Percentiles rank a stretch among this genome's conserved stretches.
These are phyloP conservation scores for Ceratocystis diversiconidia DNA, from an alignment of 2,329 filamentous ascomycete genomes.

Conservation along the genomic window DNA sequence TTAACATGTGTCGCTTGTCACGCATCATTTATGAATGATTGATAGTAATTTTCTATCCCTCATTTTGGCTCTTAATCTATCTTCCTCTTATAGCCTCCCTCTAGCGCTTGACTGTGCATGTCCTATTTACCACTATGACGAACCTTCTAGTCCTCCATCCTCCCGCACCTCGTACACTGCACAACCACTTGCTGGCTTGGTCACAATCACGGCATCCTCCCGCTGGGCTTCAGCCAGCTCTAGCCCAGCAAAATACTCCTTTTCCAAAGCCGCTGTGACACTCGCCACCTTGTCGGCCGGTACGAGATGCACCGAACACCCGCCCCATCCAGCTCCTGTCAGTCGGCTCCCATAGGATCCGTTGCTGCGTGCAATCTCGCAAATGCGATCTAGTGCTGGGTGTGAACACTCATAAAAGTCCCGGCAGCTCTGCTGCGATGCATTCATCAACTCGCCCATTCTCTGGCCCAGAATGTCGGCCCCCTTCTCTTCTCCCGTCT, in stretches of 20 bases:
- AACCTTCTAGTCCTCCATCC: neutral
- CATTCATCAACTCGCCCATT: slow-evolving; percentile 74
- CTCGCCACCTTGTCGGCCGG: slow-evolving; percentile 66
- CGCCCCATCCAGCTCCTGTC: slow-evolving; percentile 93
- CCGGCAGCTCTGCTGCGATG: slow-evolving; percentile 76
- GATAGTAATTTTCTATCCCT: neutral
- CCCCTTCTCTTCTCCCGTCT: slow-evolving; percentile 19
- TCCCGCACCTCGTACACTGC: slow-evolving; percentile 5
- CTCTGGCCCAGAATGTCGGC: slow-evolving; percentile 33
- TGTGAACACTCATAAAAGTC: slow-evolving; percentile 85
- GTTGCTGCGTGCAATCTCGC: slow-evolving; percentile 58
- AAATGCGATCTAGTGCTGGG: slow-evolving; percentile 81
- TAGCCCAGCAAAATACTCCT: slow-evolving; percentile 61
- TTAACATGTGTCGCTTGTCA: neutral
- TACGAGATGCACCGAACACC: slow-evolving; percentile 87
- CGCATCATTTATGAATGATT: neutral
- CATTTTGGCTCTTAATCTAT: neutral
- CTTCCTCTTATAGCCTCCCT: neutral
- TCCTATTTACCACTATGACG: neutral
- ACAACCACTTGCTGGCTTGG: slow-evolving; percentile 66
- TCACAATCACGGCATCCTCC: slow-evolving; percentile 77
- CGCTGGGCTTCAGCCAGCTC: slow-evolving; percentile 39
- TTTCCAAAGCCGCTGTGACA: slow-evolving; percentile 63
- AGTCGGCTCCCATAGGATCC: slow-evolving; percentile 75
- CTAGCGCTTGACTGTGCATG: neutral